phyloP scores from a whole-genome alignment of 148 eudicot genomes.

The Rhododendron griersonianum region DNA sequence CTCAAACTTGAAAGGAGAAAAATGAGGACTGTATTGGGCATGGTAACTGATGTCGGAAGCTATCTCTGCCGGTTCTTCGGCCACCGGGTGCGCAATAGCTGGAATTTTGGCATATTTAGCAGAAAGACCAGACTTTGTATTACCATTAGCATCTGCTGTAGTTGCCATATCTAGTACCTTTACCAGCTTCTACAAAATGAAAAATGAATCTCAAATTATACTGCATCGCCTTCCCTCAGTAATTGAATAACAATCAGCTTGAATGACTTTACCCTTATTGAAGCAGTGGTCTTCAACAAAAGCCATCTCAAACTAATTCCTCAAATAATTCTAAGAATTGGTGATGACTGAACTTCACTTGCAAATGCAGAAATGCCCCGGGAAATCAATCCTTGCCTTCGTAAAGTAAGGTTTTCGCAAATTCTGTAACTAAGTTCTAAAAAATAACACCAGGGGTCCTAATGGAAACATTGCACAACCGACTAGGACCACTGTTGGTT shows the following conservation, averaged over 20 bases:
- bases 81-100: conserved; percentile 65
- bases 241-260: not conserved
- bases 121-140: conserved; percentile 23
- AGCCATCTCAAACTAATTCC: not conserved
- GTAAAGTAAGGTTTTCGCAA: not conserved
- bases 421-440: not conserved
- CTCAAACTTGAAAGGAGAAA: conserved; percentile 86
- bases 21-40: conserved; percentile 86
- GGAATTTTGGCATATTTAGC: conserved; percentile 41
- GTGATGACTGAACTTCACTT: not conserved
- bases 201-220: not conserved
- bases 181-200: conserved; percentile 1
- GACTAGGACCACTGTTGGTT: conserved; percentile 6
- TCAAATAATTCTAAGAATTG: not conserved
- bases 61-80: conserved; percentile 55
- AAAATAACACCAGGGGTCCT: not conserved
- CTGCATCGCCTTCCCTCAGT: not conserved
- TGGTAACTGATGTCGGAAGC: conserved; percentile 91
- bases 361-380: not conserved
- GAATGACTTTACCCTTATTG: not conserved
- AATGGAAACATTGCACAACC: not conserved
- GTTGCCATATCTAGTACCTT: conserved; percentile 35
- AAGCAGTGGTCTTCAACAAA: not conserved
- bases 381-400: not conserved
- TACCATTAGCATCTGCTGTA: conserved; percentile 37